Evolutionary conservation across 306 rosid genomes (phyloP), one percentile per base, ranked within the genome.

Genomic region (Gillenia trifoliata): DNA sequence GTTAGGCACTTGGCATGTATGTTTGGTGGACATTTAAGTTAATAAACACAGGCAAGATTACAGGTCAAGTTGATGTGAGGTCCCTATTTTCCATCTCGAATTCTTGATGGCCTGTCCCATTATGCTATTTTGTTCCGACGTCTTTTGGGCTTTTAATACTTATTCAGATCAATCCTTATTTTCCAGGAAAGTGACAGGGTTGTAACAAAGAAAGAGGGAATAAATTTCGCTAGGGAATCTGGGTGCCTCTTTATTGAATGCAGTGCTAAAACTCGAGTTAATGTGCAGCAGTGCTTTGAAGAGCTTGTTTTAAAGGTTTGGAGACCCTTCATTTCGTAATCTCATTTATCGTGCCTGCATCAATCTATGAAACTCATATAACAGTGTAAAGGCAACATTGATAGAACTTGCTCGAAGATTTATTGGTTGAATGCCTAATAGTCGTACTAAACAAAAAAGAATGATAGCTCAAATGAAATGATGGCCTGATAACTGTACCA

Each of bases 251-350:
- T 92, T 81, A 88, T 74, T 15, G 99, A 95, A 83, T 95, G 98
- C 86, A 95, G 96, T 83, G 98, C 98, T 47, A 92, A 95, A 95
- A 95, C 99, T 83, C 93, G 95, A 74, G 93, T 84, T 33, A 92
- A 95, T 10, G 98, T 95, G 49, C 89, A 92, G 69, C 97, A 90
- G 68, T 95, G 99, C 91, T 95, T 95, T 77, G 99, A 95, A 71
- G 99, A 95, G 82, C 99, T 89, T 78, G 97, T 95, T 77, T 79
- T 95, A 77, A 95, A 92, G 97, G 98, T 95, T 49, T 7, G 70
- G 31, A 55, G 49, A 49, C 49, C 49, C 9, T 41, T 49, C 12
- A 20, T 22, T 30, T 50, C 52, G 4, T 45, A 23, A 17, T 36
- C 65, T 15, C 54, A 23, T 56, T 38, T 38, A 1, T 38, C 7